Base-by-base conservation (phyloP, 331 rosid genomes). In the Acacia pycnantha region DNA sequence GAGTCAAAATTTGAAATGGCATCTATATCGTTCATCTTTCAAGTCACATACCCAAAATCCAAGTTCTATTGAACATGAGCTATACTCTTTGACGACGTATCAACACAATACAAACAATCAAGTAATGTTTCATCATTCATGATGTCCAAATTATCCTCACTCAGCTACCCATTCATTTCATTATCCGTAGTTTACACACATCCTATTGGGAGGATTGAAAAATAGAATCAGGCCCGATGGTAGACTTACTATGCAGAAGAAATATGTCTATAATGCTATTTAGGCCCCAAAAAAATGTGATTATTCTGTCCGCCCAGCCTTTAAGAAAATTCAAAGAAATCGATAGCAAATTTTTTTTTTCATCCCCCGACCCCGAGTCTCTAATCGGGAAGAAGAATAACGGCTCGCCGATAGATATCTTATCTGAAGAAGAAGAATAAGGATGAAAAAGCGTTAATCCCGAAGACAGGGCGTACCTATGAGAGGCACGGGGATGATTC, bases 401-500 rank as follows among this genome's bases (percentile, higher is more conserved):
- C 16, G 27, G 35, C 22, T n/a, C 22, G 18, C 33, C 26, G 27
- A 69, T 40, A 10, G 47, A 35, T 68, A 68, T 68, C 27, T 43
- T 12, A 43, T 27, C 21, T 4, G 41, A 64, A 19, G n/a, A 29
- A 64, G 41, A 5, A 26, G 1, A 26, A 59, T 26, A 26, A 1
- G 2, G n/a, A 29, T 64, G 70, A 6, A 4, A 29, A 10, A 64
- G 21, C 19, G 5, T 29, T 29, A 64, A 14, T 15, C 70, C 11
- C 19, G 43, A 26, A 26, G 33, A 50, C 9, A 27, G 24, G 12
- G 70, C 59, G n/a, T 29, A 80, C 91, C 89, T 84, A 31, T 37
- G 81, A 72, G 83, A 35, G 9, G 79, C 53, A 71, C 0, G 46
- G 37, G 85, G 71, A 35, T 78, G 81, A 84, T 74, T 73, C 51